Percentiles rank a stretch among this genome's conserved stretches.
Evolutionary conservation across 2,329 filamentous ascomycete genomes (phyloP).

Genomic region (Fusarium nurragi): DNA sequence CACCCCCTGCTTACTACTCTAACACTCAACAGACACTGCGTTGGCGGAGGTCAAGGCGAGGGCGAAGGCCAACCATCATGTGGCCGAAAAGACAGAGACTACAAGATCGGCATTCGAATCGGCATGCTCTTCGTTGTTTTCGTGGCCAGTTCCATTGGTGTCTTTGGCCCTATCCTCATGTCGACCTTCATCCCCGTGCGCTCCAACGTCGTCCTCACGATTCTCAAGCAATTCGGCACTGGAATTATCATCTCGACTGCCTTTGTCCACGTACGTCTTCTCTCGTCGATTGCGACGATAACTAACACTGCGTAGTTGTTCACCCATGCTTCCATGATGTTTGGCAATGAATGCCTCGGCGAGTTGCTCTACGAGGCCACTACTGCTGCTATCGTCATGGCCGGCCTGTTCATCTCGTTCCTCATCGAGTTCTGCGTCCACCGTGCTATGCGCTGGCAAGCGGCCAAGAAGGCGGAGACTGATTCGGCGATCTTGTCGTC

Average conservation of each 20-base stretch:
- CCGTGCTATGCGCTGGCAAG: constrained; percentile 59
- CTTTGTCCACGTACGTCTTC: constrained; percentile 68
- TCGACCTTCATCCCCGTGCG: constrained; percentile 63
- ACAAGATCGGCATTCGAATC: constrained; percentile 74
- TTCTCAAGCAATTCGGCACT: constrained; percentile 79
- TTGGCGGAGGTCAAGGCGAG: constrained; percentile 52
- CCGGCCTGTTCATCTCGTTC: constrained; percentile 77
- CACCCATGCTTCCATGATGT: constrained; percentile 78
- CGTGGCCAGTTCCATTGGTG: constrained; percentile 72
- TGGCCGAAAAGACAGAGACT: constrained; percentile 59
- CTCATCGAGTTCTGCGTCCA: constrained; percentile 73
- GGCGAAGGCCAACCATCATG: constrained; percentile 55
- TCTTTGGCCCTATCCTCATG: constrained; percentile 74
- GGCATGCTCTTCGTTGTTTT: constrained; percentile 80
- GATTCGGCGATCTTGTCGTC: constrained; percentile 25
- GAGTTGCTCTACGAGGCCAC: constrained; percentile 73
- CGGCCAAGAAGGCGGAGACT: constrained; percentile 41
- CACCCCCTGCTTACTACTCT: not conserved
- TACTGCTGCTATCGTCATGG: constrained; percentile 76
- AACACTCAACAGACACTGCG: constrained; percentile 61
- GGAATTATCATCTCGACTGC: constrained; percentile 77
- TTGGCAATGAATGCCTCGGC: constrained; percentile 73
- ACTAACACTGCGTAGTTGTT: constrained; percentile 61
- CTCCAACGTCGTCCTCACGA: constrained; percentile 61
- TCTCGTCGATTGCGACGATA: fast-evolving